Percentiles rank a stretch among this genome's conserved stretches.
Evolutionary conservation across 257 asterid species (phyloP).

Genomic region (Thymus mandschuricus): DNA sequence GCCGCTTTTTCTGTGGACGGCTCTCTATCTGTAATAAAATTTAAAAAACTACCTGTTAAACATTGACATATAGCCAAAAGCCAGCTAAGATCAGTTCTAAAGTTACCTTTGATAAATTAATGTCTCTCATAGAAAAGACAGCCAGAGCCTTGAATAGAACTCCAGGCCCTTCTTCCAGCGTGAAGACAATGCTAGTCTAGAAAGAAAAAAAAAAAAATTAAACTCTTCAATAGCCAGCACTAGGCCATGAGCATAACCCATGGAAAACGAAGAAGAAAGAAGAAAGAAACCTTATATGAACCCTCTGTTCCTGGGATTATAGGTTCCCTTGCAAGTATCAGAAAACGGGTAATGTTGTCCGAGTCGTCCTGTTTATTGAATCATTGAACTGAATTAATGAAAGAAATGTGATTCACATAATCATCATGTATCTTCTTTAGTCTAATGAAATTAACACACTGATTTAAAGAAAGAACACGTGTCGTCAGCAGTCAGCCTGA

Average conservation of each 20-base stretch:
- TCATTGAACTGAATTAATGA: constrained; percentile 29
- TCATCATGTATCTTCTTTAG: neutral
- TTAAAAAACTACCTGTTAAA: constrained; percentile 4
- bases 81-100: constrained; percentile 6
- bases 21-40: constrained; percentile 75
- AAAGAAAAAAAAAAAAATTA: constrained; percentile 18
- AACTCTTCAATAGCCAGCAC: constrained; percentile 11
- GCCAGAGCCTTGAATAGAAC: constrained; percentile 94
- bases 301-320: constrained; percentile 49
- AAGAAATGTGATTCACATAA: neutral
- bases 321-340: constrained; percentile 88
- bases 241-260: constrained; percentile 38
- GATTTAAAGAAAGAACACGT: neutral
- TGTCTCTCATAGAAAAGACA: constrained; percentile 81
- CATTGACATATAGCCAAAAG: constrained; percentile 1
- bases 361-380: constrained; percentile 67
- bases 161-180: constrained; percentile 97
- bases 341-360: constrained; percentile 77
- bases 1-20: constrained; percentile 84
- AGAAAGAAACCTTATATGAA: constrained; percentile 37
- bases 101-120: constrained; percentile 82
- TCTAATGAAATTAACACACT: neutral
- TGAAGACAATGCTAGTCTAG: constrained; percentile 91
- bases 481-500: constrained; percentile 6
- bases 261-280: neutral